Evolutionary conservation across 2,329 filamentous ascomycete species (phyloP), one percentile per base, ranked within the genome.

Genomic region (Aureobasidium subglaciale): DNA sequence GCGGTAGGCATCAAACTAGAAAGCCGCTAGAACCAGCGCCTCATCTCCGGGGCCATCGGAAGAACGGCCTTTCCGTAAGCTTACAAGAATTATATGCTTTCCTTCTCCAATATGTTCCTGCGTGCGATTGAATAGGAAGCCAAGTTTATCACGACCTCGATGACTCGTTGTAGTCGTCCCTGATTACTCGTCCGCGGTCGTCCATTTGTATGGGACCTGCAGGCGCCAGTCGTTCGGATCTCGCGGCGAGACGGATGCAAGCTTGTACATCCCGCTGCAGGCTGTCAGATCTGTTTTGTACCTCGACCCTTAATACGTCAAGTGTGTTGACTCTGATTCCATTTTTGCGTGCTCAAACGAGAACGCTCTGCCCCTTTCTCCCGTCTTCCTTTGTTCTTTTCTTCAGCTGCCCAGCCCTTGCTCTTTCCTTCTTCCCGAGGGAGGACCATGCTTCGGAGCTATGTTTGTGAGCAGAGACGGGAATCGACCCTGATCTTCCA

Each of bases 1-100:
- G 29, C 25, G 38, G 52, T 30, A 43, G 29, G 45, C 40, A 56
- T 49, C 41, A 56, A 30, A 56, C 54, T 56, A 56, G 54, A 56
- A 56, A 25, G 30, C 40, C 54, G 32, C 42, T 56, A 56, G 54
- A 56, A 56, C 29, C 48, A 48, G 27, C 38, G 50, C 50, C 38
- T 54, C 50, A 34, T 54, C 29, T 24, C 38, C 54, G 54, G 54
- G 54, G 54, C 34, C 32, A 24, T 16, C 54, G 54, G 54, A 18
- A 56, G 22, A 56, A 40, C 54, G 54, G 32, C 49, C 43, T 56
- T 24, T 25, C 54, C 43, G 22, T 18, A 22, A 25, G 25, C 30
- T 43, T 56, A 49, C 42, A 41, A 56, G 25, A 49, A 37, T 18
- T 35, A 22, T 32, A 56, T 41, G 18, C 37, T 53, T 53, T 22